phyloP scores from a whole-genome alignment of 768 basidiomycete genomes.

The Pleurotus tuber-regium region DNA sequence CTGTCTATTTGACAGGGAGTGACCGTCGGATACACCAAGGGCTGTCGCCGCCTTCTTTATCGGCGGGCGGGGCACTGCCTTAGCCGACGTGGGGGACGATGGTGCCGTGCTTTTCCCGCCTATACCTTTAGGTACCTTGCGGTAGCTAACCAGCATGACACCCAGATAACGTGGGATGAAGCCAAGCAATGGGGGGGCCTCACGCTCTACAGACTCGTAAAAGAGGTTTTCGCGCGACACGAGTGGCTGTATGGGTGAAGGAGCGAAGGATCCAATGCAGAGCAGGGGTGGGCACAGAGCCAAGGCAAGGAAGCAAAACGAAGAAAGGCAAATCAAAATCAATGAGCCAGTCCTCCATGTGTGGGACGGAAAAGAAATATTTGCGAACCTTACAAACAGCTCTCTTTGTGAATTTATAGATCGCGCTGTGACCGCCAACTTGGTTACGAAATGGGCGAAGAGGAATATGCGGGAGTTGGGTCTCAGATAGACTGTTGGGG shows the following conservation, averaged over 20 bases:
- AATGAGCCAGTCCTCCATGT: conserved; percentile 22
- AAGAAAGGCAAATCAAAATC: conserved; percentile 16
- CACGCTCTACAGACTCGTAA: conserved; percentile 94
- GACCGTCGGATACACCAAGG: conserved; percentile 3
- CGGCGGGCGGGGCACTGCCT: conserved; percentile 24
- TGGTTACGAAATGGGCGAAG: conserved; percentile 95
- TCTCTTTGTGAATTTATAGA: conserved; percentile 96
- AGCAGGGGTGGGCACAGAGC: no score
- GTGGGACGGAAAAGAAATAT: conserved; percentile 14
- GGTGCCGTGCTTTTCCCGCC: conserved; percentile 18
- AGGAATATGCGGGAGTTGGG: conserved; percentile 82
- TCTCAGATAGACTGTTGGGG: conserved; percentile 47
- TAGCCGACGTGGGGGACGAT: conserved; percentile 18
- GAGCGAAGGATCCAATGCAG: no score
- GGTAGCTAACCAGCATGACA: conserved; percentile 97
- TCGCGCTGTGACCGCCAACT: conserved; percentile 95
- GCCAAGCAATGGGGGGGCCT: conserved; percentile 86
- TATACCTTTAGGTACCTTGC: conserved; percentile 58
- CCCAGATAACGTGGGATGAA: conserved; percentile 99
- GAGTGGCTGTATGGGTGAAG: conserved; percentile 71
- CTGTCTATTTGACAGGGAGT: no score
- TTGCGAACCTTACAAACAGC: conserved; percentile 94
- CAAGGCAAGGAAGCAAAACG: no score
- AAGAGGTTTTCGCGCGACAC: conserved; percentile 97
- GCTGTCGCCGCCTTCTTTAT: conserved; percentile 27